Percentiles rank a stretch among this genome's conserved stretches.
These are phyloP conservation scores for Rhodotorula sphaerocarpa DNA, from an alignment of 768 basidiomycete species.

Conservation along the genomic window DNA sequence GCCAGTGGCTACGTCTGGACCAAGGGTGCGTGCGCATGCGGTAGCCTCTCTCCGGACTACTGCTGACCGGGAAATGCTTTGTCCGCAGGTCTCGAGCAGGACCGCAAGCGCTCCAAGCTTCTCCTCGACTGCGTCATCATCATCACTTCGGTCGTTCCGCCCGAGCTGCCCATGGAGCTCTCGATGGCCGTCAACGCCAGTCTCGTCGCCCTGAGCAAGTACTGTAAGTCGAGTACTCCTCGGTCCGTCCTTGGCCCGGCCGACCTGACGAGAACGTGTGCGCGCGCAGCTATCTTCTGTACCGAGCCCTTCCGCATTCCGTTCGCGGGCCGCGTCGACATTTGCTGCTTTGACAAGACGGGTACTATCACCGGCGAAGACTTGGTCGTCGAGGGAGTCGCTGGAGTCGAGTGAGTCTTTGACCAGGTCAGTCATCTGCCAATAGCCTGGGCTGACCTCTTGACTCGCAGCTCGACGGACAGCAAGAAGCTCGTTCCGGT, in stretches of 20 bases:
- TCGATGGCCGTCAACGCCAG: conserved; percentile 92
- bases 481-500: conserved; percentile 65
- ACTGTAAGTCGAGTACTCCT: conserved; percentile 51
- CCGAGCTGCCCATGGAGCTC: conserved; percentile 96
- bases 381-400: conserved; percentile 86
- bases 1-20: conserved; percentile 98
- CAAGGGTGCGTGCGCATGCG: conserved; percentile 61
- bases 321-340: conserved; percentile 86
- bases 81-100: conserved; percentile 71
- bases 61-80: too few species aligned
- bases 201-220: conserved; percentile 85
- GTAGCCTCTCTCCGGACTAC: too few species aligned
- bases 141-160: conserved; percentile 94
- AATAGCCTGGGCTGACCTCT: not conserved
- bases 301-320: conserved; percentile 99
- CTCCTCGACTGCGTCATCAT: conserved; percentile 91
- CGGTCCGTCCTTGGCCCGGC: not conserved
- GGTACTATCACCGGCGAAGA: conserved; percentile 97
- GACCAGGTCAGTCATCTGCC: not conserved
- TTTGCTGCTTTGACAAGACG: conserved; percentile 99
- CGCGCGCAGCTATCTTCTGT: conserved; percentile 80
- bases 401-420: conserved; percentile 71
- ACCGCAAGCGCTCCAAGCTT: conserved; percentile 88
- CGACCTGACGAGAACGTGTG: not conserved
- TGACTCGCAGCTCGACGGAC: conserved; percentile 52